Evolutionary conservation across 352 stramenopile genomes (phyloP), one percentile per base, ranked within the genome.

Genomic region (Nothophytophthora sp.): DNA sequence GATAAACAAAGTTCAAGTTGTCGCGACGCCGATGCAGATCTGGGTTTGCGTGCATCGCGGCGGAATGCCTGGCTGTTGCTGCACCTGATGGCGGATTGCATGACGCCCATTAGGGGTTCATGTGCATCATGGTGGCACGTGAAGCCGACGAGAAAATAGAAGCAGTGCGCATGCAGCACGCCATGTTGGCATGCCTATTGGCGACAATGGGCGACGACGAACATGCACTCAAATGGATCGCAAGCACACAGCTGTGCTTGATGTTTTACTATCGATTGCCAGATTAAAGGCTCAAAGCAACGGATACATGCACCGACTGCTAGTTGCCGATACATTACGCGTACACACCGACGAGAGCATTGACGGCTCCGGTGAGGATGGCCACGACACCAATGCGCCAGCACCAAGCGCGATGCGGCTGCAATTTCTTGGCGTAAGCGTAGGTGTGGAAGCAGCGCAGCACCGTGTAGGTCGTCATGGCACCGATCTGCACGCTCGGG

Each of bases 261-360:
- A 16, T 6, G 11, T 38, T 9, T 9, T 5, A 13, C n/a, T 20
- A 5, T 22, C 19, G 16, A 39, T 9, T 9, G 11, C 19, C 34
- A 9, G 23, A 39, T 42, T 11, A 23, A 42, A 28, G 5, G 36
- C 19, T 60, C n/a, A 37, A 47, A n/a, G n/a, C n/a, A n/a, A n/a
- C n/a, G n/a, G n/a, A n/a, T n/a, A n/a, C n/a, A 36, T 62, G 12
- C 16, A 45, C 60, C 7, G 28, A 32, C 41, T 51, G 54, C 37
- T 33, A n/a, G n/a, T n/a, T n/a, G n/a, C 6, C 37, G 20, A 12
- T 46, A 20, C 20, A 20, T 45, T 72, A 72, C 28, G 45, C 48
- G 57, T 72, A 72, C n/a, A 68, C 65, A 16, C 60, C 65, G 24
- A 77, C 51, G 32, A 81, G 51, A 15, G 63, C 67, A 32, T 84